phyloP scores from a whole-genome alignment of 768 basidiomycete species.

The Paxillus involutus region DNA sequence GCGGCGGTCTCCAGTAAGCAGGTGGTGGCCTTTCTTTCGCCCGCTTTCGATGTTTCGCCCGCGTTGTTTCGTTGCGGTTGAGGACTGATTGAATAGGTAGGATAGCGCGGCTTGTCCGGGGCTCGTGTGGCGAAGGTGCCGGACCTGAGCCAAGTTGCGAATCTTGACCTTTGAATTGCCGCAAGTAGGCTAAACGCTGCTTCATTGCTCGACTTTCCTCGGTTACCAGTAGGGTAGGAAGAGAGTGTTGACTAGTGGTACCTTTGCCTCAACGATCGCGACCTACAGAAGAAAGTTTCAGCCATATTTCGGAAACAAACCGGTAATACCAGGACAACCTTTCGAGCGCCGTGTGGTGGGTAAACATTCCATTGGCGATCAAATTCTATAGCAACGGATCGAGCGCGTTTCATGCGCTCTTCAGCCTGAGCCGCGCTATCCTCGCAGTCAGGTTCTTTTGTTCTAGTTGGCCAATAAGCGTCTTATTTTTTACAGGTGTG shows the following conservation, averaged over 20 bases:
- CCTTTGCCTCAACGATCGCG: conserved; percentile 8
- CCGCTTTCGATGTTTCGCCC: conserved; percentile 10
- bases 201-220: conserved; percentile 15
- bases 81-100: conserved; percentile 14
- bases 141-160: neutral
- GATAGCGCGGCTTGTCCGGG: conserved; percentile 14
- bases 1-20: conserved; percentile 29
- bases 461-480: conserved; percentile 29
- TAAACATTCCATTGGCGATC: conserved; percentile 24
- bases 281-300: conserved; percentile 11
- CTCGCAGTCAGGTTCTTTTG: conserved; percentile 49
- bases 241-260: neutral
- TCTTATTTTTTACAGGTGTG: neutral
- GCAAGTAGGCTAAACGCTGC: neutral
- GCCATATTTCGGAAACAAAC: neutral
- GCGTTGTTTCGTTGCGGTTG: neutral
- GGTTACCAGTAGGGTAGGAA: conserved; percentile 22
- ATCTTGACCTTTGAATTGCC: neutral
- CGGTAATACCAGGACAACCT: conserved; percentile 11
- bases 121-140: conserved; percentile 23
- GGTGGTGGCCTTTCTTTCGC: conserved; percentile 19
- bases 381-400: conserved; percentile 40
- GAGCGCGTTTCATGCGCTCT: conserved; percentile 39
- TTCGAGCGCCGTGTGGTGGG: conserved; percentile 13
- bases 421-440: conserved; percentile 45